Conservation (phyloP, 192 early-diverging fungal genomes). For the Dimargaris verticillata region DNA sequence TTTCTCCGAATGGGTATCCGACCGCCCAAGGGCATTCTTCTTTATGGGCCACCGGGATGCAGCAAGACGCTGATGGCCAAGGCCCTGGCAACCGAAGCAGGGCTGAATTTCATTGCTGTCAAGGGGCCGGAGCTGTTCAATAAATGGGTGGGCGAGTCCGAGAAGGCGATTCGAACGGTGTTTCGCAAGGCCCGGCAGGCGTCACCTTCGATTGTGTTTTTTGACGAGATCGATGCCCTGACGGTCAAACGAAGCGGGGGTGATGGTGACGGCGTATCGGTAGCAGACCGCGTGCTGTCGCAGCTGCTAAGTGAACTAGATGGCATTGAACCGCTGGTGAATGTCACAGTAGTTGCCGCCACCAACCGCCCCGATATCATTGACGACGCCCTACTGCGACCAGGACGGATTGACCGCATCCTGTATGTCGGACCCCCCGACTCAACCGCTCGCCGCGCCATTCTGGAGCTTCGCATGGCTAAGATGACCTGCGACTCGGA, state of each 20-base stretch:
- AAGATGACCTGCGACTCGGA: slow-evolving; percentile 56
- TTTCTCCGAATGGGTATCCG: slow-evolving; percentile 78
- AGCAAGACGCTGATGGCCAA: slow-evolving; percentile 96
- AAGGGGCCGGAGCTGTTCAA: too few species aligned
- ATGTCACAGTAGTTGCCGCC: slow-evolving; percentile 93
- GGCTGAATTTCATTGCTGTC: slow-evolving; percentile 93
- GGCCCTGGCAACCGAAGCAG: slow-evolving; percentile 88
- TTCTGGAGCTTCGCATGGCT: slow-evolving; percentile 55
- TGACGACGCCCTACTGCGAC: slow-evolving; percentile 78
- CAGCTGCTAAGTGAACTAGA: slow-evolving; percentile 90
- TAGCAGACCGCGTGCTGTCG: slow-evolving; percentile 85
- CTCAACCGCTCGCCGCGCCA: slow-evolving; percentile 47
- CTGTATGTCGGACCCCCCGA: slow-evolving; percentile 90
- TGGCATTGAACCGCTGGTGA: slow-evolving; percentile 85
- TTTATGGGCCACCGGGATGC: slow-evolving; percentile 97
- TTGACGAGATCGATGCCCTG: slow-evolving; percentile 97
- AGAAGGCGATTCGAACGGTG: slow-evolving; percentile 88
- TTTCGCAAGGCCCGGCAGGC: slow-evolving; percentile 89
- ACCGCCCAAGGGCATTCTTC: slow-evolving; percentile 91
- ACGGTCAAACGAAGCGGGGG: slow-evolving; percentile 60
- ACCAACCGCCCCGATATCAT: slow-evolving; percentile 96
- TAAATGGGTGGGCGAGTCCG: slow-evolving; percentile 99
- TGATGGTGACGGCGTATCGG: slow-evolving; percentile 43
- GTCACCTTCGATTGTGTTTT: slow-evolving; percentile 91
- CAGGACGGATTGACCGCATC: slow-evolving; percentile 88